These are phyloP conservation scores for Metschnikowia amazonensis DNA, from an alignment of 805 yeast genomes.

Conservation along the genomic window DNA sequence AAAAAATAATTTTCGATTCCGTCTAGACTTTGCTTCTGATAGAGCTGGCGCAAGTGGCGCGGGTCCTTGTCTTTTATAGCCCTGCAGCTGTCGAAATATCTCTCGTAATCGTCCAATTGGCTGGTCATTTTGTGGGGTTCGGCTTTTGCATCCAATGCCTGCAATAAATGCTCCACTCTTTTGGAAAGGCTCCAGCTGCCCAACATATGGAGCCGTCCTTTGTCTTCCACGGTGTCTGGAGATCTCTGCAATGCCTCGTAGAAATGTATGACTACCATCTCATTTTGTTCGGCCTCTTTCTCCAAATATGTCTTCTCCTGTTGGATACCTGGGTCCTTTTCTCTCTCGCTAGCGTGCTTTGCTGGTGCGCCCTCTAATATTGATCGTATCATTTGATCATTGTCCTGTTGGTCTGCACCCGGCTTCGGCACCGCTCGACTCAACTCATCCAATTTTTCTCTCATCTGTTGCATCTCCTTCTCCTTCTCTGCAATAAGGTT, in stretches of 20 bases:
- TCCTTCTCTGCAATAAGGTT: background rate
- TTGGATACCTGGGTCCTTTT: background rate
- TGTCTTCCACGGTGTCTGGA: background rate
- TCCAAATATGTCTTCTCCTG: background rate
- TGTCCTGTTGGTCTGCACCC: background rate
- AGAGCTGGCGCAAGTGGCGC: conserved; percentile 2
- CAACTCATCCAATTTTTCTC: background rate
- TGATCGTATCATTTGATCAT: background rate
- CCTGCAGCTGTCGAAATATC: conserved; percentile 1
- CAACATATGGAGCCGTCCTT: conserved; percentile 1
- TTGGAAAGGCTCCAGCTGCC: background rate
- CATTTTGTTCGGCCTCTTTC: background rate
- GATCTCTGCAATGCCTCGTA: conserved; percentile 4
- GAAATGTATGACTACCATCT: conserved; percentile 1
- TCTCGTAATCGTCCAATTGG: conserved; percentile 4
- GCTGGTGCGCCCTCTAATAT: background rate
- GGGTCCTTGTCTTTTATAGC: conserved; percentile 1
- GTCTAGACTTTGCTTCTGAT: background rate
- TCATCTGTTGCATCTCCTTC: background rate
- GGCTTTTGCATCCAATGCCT: conserved; percentile 1
- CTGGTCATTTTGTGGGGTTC: conserved; percentile 1
- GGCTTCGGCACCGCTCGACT: background rate
- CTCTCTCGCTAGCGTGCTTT: background rate
- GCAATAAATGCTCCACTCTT: conserved; percentile 2
- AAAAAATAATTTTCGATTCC: background rate